phyloP scores from a whole-genome alignment of 805 yeast genomes.

The Lipomyces yamanashiensis region DNA sequence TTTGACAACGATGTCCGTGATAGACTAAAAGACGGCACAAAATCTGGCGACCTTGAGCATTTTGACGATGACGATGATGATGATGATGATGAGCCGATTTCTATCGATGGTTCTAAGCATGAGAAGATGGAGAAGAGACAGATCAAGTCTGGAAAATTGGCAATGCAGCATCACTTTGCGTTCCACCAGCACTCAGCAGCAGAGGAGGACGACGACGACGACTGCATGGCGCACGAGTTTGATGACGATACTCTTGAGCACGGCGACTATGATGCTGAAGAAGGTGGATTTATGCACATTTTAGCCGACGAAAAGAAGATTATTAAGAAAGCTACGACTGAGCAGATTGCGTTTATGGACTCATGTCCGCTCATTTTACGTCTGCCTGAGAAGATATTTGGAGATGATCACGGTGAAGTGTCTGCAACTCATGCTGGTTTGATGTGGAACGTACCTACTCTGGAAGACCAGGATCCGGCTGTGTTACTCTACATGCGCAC shows the following conservation, averaged over 20 bases:
- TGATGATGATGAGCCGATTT: conserved; percentile 25
- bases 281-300: conserved; percentile 33
- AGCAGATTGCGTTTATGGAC: conserved; percentile 64
- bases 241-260: conserved; percentile 34
- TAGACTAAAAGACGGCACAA: conserved; percentile 29
- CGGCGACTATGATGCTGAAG: conserved; percentile 31
- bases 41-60: conserved; percentile 42
- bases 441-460: conserved; percentile 59
- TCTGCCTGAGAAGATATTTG: conserved; percentile 58
- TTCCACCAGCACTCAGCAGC: neutral
- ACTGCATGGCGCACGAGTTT: conserved; percentile 32
- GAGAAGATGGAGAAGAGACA: neutral
- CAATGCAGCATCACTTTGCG: conserved; percentile 5
- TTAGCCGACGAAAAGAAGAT: conserved; percentile 36
- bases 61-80: conserved; percentile 36
- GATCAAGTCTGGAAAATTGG: conserved; percentile 5
- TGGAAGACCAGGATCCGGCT: conserved; percentile 63
- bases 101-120: neutral
- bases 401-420: conserved; percentile 47
- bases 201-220: conserved; percentile 34
- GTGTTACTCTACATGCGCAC: conserved; percentile 73
- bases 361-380: conserved; percentile 66
- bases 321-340: conserved; percentile 51
- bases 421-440: conserved; percentile 86
- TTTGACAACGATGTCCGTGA: conserved; percentile 38